Conservation (phyloP, 345 rosid genomes). For the Eucalyptus coolabah region DNA sequence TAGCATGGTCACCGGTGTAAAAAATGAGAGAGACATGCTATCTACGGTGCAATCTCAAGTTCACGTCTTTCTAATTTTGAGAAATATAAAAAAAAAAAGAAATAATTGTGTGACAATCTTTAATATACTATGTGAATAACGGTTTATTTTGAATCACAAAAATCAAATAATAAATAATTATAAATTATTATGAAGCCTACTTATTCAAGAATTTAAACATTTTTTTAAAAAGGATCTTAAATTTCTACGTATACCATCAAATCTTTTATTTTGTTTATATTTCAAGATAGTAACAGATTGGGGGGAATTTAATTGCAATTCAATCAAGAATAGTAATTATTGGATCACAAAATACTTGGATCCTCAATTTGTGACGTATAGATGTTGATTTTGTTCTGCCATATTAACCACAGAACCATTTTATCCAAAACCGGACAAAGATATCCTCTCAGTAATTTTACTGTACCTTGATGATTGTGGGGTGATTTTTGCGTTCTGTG, state of each 20-base stretch:
- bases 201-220: no score
- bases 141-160: no score
- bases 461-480: constrained; percentile 41
- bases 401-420: background rate
- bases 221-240: no score
- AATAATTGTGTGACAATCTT: no score
- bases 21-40: background rate
- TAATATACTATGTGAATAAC: no score
- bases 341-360: no score
- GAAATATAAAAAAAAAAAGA: background rate
- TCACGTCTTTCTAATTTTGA: background rate
- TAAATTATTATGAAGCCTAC: no score
- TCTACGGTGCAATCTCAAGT: no score
- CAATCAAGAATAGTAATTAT: background rate
- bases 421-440: background rate
- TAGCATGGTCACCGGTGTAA: background rate
- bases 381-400: background rate
- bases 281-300: background rate
- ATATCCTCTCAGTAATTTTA: background rate
- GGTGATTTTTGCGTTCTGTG: constrained; percentile 27
- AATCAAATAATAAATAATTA: no score
- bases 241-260: background rate
- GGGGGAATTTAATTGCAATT: background rate
- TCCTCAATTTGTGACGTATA: background rate
- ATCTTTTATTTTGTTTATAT: no score